phyloP scores from a whole-genome alignment of 305 asterid genomes.

The Fraxinus ornus region DNA sequence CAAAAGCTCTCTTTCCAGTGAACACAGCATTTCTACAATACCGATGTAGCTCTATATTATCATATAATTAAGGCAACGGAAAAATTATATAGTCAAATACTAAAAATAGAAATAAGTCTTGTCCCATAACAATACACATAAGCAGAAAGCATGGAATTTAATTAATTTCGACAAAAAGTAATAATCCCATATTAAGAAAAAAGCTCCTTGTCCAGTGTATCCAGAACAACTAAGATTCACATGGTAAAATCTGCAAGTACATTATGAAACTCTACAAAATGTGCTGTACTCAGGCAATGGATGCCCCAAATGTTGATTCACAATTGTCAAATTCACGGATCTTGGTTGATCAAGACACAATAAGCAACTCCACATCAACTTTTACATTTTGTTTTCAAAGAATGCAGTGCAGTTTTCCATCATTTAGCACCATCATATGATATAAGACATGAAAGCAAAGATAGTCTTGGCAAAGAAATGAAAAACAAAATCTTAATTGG shows the following conservation, averaged over 20 bases:
- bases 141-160: neutral
- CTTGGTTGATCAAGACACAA: neutral
- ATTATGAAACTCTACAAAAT: too few species aligned
- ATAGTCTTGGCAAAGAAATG: neutral
- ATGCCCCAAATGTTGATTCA: too few species aligned
- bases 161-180: neutral
- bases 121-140: neutral
- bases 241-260: too few species aligned
- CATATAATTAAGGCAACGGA: neutral
- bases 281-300: too few species aligned
- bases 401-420: neutral
- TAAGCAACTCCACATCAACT: neutral
- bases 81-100: neutral
- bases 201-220: too few species aligned
- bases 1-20: neutral
- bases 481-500: neutral
- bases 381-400: neutral
- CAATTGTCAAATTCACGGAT: too few species aligned
- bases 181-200: neutral
- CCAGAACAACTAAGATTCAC: too few species aligned
- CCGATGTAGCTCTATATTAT: neutral
- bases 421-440: neutral
- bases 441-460: neutral
- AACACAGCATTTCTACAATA: neutral
- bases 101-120: neutral